Percentiles rank a stretch among this genome's conserved stretches.
These are phyloP conservation scores for Pharus latifolius DNA, from an alignment of 176 grass and related monocot species.

Conservation along the genomic window DNA sequence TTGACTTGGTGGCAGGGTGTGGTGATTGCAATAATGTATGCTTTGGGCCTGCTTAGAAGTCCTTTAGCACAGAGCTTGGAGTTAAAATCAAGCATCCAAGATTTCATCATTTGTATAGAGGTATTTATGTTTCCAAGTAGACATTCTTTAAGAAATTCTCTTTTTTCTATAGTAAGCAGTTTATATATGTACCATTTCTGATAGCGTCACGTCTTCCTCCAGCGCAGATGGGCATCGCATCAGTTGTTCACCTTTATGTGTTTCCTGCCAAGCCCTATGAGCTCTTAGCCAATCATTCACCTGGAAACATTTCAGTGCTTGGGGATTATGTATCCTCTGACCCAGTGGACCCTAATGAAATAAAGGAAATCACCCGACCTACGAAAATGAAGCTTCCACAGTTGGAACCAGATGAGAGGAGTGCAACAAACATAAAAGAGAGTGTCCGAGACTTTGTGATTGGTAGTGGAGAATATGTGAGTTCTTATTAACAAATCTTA, in stretches of 20 bases:
- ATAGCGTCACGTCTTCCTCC: conserved; percentile 34
- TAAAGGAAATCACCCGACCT: conserved; percentile 72
- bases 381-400: conserved; percentile 81
- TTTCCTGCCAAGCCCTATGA: conserved; percentile 90
- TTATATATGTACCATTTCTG: conserved; percentile 13
- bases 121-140: conserved; percentile 32
- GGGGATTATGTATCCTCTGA: conserved; percentile 86
- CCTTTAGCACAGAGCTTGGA: conserved; percentile 82
- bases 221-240: conserved; percentile 93
- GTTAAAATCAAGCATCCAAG: conserved; percentile 88
- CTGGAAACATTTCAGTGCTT: conserved; percentile 70
- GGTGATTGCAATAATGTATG: conserved; percentile 82
- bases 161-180: conserved; percentile 6
- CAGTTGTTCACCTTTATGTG: conserved; percentile 86
- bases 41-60: conserved; percentile 77
- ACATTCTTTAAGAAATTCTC: neutral
- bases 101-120: conserved; percentile 99
- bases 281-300: conserved; percentile 36
- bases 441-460: conserved; percentile 78
- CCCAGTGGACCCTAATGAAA: conserved; percentile 78
- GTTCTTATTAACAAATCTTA: conserved; percentile 11
- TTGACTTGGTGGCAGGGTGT: conserved; percentile 99
- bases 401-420: conserved; percentile 55
- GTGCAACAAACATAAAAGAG: conserved; percentile 67
- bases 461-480: conserved; percentile 91